phyloP scores from a whole-genome alignment of 352 stramenopile genomes.

The Pythium diclinum region DNA sequence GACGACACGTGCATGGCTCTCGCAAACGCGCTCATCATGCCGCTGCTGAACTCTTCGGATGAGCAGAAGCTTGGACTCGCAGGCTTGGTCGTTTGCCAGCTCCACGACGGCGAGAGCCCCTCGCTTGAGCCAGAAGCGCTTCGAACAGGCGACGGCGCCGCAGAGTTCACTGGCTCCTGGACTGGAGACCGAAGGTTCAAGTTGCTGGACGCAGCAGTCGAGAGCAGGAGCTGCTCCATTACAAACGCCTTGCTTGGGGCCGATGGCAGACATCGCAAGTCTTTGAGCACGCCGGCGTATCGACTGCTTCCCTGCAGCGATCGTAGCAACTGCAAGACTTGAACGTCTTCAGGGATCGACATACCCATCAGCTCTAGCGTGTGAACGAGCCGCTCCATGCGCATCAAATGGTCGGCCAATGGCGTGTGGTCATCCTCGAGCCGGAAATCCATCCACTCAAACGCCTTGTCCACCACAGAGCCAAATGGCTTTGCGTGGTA shows the following conservation, averaged over 20 bases:
- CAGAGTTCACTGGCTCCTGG: neutral
- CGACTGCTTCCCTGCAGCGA: constrained; percentile 17
- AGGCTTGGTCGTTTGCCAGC: constrained; percentile 2
- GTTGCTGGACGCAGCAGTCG: neutral
- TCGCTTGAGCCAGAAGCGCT: neutral
- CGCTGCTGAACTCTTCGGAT: neutral
- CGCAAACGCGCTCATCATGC: constrained; percentile 5
- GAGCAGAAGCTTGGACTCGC: neutral
- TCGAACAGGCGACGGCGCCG: neutral
- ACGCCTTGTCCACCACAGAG: constrained; percentile 24
- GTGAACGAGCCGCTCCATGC: constrained; percentile 9
- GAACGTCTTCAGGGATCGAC: constrained; percentile 16
- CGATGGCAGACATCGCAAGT: neutral
- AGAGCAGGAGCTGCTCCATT: constrained; percentile 9
- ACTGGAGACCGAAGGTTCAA: neutral
- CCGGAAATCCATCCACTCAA: constrained; percentile 21
- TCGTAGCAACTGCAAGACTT: constrained; percentile 17
- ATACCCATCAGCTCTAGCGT: constrained; percentile 20
- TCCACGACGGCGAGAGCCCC: neutral
- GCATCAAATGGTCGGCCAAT: constrained; percentile 5
- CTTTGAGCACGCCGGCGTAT: neutral
- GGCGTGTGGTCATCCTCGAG: constrained; percentile 9
- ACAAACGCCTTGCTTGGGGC: neutral
- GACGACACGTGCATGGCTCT: neutral
- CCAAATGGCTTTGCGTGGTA: constrained; percentile 20